Conservation (phyloP, 306 rosid species). For the Medicago truncatula region MtrunA17r5.0-ANR NC_053045.1:52450001-52450500, state of each 20-base stretch:
- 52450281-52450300: constrained; percentile 18
- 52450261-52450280: constrained; percentile 19
- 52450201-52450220: not conserved
- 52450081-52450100: not conserved
- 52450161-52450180: constrained; percentile 15
- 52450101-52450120: constrained; percentile 2
- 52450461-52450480: constrained; percentile 63
- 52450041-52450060: not conserved
- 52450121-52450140: not conserved
- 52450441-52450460: constrained; percentile 35
- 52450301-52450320: constrained; percentile 33
- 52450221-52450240: constrained; percentile 20
- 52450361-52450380: constrained; percentile 21
- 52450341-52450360: constrained; percentile 25
- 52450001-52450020: not conserved
- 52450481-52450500: constrained; percentile 97
- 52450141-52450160: not conserved
- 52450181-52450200: not conserved
- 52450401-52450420: constrained; percentile 6
- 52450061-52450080: not conserved
- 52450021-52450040: not conserved
- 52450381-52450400: constrained; percentile 26
- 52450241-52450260: constrained; percentile 5
- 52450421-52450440: constrained; percentile 33
- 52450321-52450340: constrained; percentile 18